Evolutionary conservation across 2,329 filamentous ascomycete genomes (phyloP).

Genomic region (Colletotrichum noveboracense): DNA sequence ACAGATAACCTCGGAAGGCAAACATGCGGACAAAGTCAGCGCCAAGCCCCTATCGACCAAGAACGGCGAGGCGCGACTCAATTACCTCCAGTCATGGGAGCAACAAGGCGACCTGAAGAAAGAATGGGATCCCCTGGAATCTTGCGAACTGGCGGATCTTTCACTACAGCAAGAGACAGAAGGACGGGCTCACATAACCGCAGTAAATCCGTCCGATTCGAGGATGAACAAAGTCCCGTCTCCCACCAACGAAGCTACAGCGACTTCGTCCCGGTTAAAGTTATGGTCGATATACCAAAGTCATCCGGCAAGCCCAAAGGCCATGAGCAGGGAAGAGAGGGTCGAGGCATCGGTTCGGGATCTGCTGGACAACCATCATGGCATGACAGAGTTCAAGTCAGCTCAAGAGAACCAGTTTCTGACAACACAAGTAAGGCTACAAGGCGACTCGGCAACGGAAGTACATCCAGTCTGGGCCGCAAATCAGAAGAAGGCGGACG

Average conservation of each 20-base stretch:
- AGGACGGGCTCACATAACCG: not conserved
- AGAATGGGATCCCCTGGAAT: not conserved
- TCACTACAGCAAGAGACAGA: not conserved
- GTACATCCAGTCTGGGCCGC: not conserved
- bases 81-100: not conserved
- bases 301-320: conserved; percentile 25
- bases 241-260: conserved; percentile 32
- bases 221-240: not conserved
- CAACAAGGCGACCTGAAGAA: not conserved
- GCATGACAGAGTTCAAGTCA: not conserved
- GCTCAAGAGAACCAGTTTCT: not conserved
- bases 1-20: not conserved
- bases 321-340: not conserved
- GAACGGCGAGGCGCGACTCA: not conserved
- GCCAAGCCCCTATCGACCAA: not conserved
- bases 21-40: not conserved
- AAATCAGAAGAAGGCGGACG: not conserved
- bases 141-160: not conserved
- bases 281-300: conserved; percentile 31
- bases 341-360: not conserved
- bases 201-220: not conserved
- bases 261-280: conserved; percentile 41
- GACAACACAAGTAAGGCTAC: not conserved
- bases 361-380: not conserved
- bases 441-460: not conserved